Evolutionary conservation across 2,329 filamentous ascomycete genomes (phyloP), one percentile per base, ranked within the genome.

Genomic region (Zymoseptoria passerinii): DNA sequence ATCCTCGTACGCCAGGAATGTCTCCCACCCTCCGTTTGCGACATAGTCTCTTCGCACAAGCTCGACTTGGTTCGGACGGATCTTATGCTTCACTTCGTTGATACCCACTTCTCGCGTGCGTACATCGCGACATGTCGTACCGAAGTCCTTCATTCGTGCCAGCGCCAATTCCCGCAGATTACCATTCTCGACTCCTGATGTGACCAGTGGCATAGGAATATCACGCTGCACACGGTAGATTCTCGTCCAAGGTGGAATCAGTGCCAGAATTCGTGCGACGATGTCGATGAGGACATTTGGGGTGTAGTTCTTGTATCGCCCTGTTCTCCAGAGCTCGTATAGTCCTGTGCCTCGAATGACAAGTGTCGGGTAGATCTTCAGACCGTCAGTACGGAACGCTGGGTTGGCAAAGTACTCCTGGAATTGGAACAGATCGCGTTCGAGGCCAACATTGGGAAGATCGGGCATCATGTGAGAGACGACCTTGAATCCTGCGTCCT

Each of bases 391-490:
- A 60, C 94, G 83, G 78, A 99, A 99, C 49, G 86, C 90, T 0
- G 94, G 94, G 72, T 91, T 97, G 71, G 96, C 91, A 68, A 99
- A 99, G 73, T 99, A 99, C 72, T 99, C 95, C 63, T 90, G 83
- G 75, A 99, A 99, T 68, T 99, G 94, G 70, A 95, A 92, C 50
- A 99, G 80, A 71, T 99, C 94, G 68, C 94, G 87, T 76, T 99
- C 95, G 89, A 97, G 96, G 58, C 94, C 94, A 2, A 99, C 94
- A 68, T 99, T 99, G 3, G 94, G 94, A 52, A 99, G 77, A 72
- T 99, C 94, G 1, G 94, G 94, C 94, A 99, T 99, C 94, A 99
- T 99, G 76, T 99, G 94, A 65, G 90, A 95, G 62, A 99, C 94
- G 0, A 99, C 94, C 74, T 99, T 99, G 82, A 96, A 99, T 0